phyloP scores from a whole-genome alignment of 148 eudicot species.

The Camellia granthamiana region DNA sequence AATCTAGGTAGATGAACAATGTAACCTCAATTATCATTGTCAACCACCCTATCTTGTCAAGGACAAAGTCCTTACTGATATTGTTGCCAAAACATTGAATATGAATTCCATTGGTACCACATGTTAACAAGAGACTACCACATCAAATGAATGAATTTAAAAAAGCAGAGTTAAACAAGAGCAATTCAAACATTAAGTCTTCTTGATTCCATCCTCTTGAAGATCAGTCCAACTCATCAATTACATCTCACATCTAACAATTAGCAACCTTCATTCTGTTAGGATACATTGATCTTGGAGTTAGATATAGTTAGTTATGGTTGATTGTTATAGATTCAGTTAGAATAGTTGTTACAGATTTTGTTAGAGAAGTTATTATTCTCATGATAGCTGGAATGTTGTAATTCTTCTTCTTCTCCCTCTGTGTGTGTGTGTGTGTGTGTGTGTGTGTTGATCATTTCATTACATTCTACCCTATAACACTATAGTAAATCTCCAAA shows the following conservation, averaged over 20 bases:
- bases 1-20: background rate
- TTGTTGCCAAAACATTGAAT: background rate
- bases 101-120: background rate
- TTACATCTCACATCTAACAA: background rate
- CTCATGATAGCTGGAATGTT: too few species aligned
- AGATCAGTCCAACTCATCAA: background rate
- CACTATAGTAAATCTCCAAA: background rate
- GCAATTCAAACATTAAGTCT: background rate
- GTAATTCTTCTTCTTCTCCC: too few species aligned
- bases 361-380: too few species aligned
- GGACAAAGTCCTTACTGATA: background rate
- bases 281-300: too few species aligned
- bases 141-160: background rate
- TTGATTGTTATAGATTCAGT: too few species aligned
- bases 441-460: too few species aligned
- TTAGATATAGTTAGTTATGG: too few species aligned
- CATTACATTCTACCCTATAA: background rate
- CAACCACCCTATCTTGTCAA: background rate
- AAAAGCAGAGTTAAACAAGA: background rate
- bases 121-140: background rate
- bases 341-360: too few species aligned
- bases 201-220: background rate
- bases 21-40: background rate
- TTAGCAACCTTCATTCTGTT: background rate
- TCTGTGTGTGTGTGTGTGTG: too few species aligned